phyloP scores from a whole-genome alignment of 78 protist genomes.

The Cavenderia fasciculata region DNA sequence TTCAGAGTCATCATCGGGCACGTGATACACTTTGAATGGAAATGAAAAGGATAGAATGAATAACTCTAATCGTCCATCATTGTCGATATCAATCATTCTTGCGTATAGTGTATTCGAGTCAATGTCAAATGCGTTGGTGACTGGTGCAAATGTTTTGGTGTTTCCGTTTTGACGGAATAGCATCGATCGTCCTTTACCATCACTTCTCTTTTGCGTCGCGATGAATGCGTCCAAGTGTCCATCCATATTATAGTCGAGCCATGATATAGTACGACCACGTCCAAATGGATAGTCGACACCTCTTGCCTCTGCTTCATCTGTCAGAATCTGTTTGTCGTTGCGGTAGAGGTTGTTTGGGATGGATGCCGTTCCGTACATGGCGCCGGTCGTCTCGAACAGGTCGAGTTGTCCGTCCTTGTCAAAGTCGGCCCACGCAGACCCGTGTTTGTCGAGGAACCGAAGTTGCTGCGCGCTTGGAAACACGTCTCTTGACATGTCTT shows the following conservation, averaged over 20 bases:
- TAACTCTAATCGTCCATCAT: conserved; percentile 61
- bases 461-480: background rate
- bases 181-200: conserved; percentile 36
- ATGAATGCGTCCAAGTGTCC: conserved; percentile 66
- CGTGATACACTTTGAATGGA: conserved; percentile 58
- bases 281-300: conserved; percentile 67
- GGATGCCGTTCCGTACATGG: conserved; percentile 39
- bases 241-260: conserved; percentile 65
- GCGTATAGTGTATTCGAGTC: conserved; percentile 28
- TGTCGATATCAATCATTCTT: conserved; percentile 36
- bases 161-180: conserved; percentile 2
- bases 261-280: conserved; percentile 48
- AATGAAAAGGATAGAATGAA: conserved; percentile 46
- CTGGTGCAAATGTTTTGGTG: background rate
- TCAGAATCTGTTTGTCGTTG: background rate
- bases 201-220: conserved; percentile 24
- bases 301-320: conserved; percentile 16
- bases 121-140: conserved; percentile 2
- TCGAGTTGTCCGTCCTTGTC: conserved; percentile 62
- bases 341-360: conserved; percentile 39
- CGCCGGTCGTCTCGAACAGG: conserved; percentile 56
- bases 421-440: conserved; percentile 73
- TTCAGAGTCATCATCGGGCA: no score
- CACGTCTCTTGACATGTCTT: background rate
- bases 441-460: conserved; percentile 62